Evolutionary conservation across 192 early-diverging fungal genomes (phyloP), one percentile per base, ranked within the genome.

Genomic region (Coemansia sp.): DNA sequence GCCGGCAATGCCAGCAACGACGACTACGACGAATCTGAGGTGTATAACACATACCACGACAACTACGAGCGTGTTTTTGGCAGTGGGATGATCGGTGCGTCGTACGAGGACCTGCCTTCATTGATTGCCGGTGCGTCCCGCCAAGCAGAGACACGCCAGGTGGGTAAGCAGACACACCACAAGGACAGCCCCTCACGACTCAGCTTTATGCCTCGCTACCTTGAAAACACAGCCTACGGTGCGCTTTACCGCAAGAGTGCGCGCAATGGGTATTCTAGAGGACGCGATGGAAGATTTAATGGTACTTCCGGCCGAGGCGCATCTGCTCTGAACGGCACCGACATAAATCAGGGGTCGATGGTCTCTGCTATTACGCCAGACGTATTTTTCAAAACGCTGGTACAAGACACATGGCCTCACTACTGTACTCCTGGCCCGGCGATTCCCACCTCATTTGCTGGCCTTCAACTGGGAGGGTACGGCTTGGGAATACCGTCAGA

Each of bases 401-500:
- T 78, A 15, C 74, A 76, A 41, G 79, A 82, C 41, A 69, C 79
- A 43, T 82, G 79, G 79, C 79, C 79, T 11, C 79, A 82, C 57
- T 82, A 82, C 65, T 82, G 79, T 58, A 76, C 68, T 42, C 74
- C 79, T 6, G 74, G 65, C 13, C 67, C 79, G 1, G 67, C 74
- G 8, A 66, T 68, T 56, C 63, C 79, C 5, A 41, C 32, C 37
- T 63, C 79, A 19, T 65, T 82, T 16, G 54, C 65, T 16, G 67
- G 79, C 4, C 67, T 82, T 37, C 62, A 69, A 37, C 42, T 75
- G 26, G 39, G 57, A 7, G 79, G 74, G 10, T 76, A 73, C 36
- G 71, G 71, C 13, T 51, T 82, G 21, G 79, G 69, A 10, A 59
- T 54, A 22, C 57, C 39, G 32, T 37, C 57, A 5, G 57, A 59